These are phyloP conservation scores for Thelonectria rubi DNA, from an alignment of 2,329 filamentous ascomycete genomes.

Conservation along the genomic window DNA sequence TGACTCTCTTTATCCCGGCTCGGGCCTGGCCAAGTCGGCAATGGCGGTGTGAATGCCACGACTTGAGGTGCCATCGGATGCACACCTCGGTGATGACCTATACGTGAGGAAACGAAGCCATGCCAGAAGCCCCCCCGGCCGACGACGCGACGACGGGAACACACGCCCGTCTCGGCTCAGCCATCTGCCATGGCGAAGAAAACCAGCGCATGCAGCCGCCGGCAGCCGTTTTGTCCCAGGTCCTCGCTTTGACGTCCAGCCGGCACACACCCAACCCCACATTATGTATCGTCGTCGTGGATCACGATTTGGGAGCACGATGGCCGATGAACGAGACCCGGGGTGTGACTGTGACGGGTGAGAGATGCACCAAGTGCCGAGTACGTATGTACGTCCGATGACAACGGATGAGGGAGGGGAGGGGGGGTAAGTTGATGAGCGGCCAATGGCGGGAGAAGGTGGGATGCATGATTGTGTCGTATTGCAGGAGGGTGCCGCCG, in stretches of 20 bases:
- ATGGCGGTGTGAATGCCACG: not conserved
- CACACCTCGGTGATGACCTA: not conserved
- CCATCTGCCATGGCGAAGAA: not conserved
- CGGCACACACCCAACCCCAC: not conserved
- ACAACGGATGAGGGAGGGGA: too few relatives aligned
- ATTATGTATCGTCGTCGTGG: not conserved
- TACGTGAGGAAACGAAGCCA: not conserved
- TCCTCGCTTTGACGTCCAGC: not conserved
- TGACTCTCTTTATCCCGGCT: not conserved
- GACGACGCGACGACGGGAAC: not conserved
- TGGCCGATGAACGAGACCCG: not conserved
- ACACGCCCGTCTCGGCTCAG: not conserved
- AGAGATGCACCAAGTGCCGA: too few relatives aligned
- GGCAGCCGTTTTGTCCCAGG: not conserved
- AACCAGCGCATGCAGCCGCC: too few relatives aligned
- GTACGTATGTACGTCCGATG: too few relatives aligned
- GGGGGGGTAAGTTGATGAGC: not conserved
- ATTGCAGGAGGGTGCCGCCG: not conserved
- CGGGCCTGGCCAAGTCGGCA: not conserved
- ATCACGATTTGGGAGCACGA: not conserved
- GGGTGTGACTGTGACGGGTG: too few relatives aligned
- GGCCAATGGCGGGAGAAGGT: not conserved
- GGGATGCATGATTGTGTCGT: not conserved
- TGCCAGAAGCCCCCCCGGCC: not conserved
- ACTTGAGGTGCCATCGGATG: not conserved